Evolutionary conservation across 176 grass and related monocot species (phyloP), one percentile per base, ranked within the genome.

Genomic region (Themeda triandra): DNA sequence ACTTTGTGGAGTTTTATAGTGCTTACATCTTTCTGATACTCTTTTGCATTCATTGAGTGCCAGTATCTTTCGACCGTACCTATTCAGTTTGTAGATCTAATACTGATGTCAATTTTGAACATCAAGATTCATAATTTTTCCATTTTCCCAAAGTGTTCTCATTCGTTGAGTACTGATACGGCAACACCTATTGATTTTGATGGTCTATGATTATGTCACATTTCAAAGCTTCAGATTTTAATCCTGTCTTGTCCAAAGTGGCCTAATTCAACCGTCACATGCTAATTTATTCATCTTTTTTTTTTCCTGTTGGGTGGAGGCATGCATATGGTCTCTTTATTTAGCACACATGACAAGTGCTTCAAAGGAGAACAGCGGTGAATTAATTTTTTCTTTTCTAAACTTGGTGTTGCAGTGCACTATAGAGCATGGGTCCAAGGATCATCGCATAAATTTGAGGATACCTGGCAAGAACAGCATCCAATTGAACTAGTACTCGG

Each of bases 381-480:
- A 71, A 51, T 67, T 64, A 40, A 56, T 66, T 12, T 75, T 75
- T 71, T 13, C 11, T 66, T 40, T 28, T 82, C 23, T 63, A 46
- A 85, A 51, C 69, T 79, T 89, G 30, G 27, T 90, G 30, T 78
- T 60, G 8, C 85, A 98, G 96, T 98, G 75, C 91, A 98, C 66
- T 98, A 94, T 68, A 92, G 91, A 87, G 93, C 93, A 86, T 98
- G 96, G 93, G 89, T 87, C 69, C 78, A 92, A 72, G 77, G 77
- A 73, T 92, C 91, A 64, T 84, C 71, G 23, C 96, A 92, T 76
- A 98, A 94, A 82, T 94, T 98, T 73, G 96, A 98, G 87, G 96
- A 98, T 92, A 99, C 91, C 31, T 91, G 93, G 93, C 96, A 94
- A 89, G 96, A 98, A 68, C 96, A 98, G 51, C 87, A 91, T 30